Conservation (phyloP, 345 rosid species). For the Aurinia saxatilis region DNA sequence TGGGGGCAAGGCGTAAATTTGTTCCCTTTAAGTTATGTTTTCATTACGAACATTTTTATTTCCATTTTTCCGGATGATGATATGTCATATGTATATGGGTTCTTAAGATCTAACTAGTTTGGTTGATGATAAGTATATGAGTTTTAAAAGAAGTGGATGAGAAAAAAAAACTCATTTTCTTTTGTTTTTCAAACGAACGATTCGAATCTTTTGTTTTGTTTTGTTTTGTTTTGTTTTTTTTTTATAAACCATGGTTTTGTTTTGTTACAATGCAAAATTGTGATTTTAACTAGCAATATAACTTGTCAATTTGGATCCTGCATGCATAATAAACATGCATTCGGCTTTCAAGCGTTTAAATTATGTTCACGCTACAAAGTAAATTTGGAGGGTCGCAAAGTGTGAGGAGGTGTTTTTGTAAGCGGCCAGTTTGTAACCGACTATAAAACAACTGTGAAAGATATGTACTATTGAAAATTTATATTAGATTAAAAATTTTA, state of each 20-base stretch:
- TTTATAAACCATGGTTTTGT: no score
- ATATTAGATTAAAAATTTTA: no score
- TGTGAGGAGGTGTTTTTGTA: neutral
- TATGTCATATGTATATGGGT: no score
- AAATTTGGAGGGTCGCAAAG: neutral
- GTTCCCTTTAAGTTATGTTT: no score
- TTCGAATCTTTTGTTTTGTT: neutral
- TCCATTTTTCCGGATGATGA: no score
- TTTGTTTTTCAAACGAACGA: neutral
- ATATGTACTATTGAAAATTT: neutral
- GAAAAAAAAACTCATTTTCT: neutral
- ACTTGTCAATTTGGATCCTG: neutral
- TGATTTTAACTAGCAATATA: neutral
- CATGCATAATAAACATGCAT: no score
- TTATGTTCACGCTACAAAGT: neutral
- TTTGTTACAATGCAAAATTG: neutral
- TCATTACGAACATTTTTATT: no score
- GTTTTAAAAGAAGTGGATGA: neutral
- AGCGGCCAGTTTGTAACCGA: conserved; percentile 11
- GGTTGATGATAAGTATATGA: neutral
- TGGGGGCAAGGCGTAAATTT: no score
- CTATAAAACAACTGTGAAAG: neutral
- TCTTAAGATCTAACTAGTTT: conserved; percentile 18
- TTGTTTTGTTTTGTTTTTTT: no score
- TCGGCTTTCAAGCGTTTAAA: no score